Evolutionary conservation across 75 land plant genomes (phyloP).

Genomic region (Pinus taeda): DNA sequence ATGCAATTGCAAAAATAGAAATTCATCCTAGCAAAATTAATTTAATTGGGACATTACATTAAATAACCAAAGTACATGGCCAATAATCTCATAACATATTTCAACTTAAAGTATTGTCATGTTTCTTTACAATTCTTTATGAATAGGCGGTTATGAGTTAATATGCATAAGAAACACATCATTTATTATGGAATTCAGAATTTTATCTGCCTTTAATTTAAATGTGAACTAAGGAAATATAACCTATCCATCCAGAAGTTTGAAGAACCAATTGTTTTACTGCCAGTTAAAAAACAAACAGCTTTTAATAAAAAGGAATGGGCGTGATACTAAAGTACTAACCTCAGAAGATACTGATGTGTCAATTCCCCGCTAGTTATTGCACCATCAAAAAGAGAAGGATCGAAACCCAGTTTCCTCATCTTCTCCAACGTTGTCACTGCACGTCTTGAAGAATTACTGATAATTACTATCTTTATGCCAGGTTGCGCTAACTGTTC

Average conservation of each 20-base stretch:
- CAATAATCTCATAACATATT: not conserved
- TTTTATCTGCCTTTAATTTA: not conserved
- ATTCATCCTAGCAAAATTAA: too few species aligned
- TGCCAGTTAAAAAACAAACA: not conserved
- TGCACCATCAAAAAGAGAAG: constrained; percentile 69
- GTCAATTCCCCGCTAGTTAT: constrained; percentile 96
- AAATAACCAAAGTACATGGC: not conserved
- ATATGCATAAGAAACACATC: too few species aligned
- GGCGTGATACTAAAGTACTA: not conserved
- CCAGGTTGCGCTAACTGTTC: constrained; percentile 61
- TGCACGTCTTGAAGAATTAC: constrained; percentile 84
- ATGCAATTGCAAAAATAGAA: too few species aligned
- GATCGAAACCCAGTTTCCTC: constrained; percentile 70
- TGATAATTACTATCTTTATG: constrained; percentile 67
- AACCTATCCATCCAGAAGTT: not conserved
- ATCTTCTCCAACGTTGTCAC: constrained; percentile 60
- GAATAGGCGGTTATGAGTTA: not conserved
- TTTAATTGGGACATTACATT: too few species aligned
- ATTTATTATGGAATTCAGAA: not conserved
- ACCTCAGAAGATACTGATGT: constrained; percentile 62
- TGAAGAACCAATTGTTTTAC: not conserved
- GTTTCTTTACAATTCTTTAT: not conserved
- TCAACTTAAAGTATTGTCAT: not conserved
- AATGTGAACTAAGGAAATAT: not conserved
- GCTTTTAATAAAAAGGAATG: not conserved